Conservation (phyloP, 192 early-diverging fungal genomes). For the Umbelopsis sp. region DNA sequence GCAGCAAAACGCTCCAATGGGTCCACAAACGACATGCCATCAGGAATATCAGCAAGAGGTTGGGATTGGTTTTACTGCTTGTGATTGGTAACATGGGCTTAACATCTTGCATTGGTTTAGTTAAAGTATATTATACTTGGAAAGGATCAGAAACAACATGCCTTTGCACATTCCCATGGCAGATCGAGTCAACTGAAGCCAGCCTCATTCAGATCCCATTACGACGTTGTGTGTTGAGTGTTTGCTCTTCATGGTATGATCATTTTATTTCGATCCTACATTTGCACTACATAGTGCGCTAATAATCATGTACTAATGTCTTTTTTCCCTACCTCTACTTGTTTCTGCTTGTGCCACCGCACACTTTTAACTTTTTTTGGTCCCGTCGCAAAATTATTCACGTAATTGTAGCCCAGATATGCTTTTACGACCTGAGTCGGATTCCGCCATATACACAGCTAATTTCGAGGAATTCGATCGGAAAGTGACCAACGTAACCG, state of each 20-base stretch:
- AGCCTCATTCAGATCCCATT: slow-evolving; percentile 26
- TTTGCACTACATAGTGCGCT: background rate
- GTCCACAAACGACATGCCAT: background rate
- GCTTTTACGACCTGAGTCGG: slow-evolving; percentile 36
- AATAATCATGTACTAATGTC: slow-evolving; percentile 2
- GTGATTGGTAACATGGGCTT: background rate
- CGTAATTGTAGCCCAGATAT: slow-evolving; percentile 38
- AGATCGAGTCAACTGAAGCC: slow-evolving; percentile 2
- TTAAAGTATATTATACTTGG: slow-evolving; percentile 40
- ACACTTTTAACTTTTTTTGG: slow-evolving; percentile 8
- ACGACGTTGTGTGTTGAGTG: slow-evolving; percentile 34
- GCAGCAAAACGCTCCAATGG: slow-evolving; percentile 14
- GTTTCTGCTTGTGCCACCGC: slow-evolving; percentile 24
- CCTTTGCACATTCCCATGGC: slow-evolving; percentile 27
- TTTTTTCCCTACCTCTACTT: slow-evolving; percentile 1
- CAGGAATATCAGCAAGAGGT: slow-evolving; percentile 7
- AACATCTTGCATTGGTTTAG: background rate
- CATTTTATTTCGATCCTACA: background rate
- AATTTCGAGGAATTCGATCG: slow-evolving; percentile 32
- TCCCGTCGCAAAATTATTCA: slow-evolving; percentile 1
- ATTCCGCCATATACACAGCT: slow-evolving; percentile 39
- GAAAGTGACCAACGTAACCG: background rate
- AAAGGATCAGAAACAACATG: slow-evolving; percentile 31
- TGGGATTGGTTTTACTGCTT: background rate
- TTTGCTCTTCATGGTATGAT: slow-evolving; percentile 42